Conservation (phyloP, 1,284 basidiomycete genomes). For the Pascua guehoae region DNA sequence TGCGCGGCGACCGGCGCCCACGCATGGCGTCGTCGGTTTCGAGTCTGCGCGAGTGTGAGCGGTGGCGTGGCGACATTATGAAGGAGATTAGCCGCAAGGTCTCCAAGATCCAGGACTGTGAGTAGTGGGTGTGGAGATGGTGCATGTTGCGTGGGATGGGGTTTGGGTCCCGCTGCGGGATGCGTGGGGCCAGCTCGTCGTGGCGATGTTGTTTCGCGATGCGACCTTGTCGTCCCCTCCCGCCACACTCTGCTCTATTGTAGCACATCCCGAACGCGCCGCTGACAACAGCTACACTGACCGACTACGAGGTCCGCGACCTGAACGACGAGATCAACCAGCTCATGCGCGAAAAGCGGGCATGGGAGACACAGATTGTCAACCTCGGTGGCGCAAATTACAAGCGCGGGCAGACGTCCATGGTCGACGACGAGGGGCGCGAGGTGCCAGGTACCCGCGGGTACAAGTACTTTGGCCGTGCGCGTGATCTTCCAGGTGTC, state of each 20-base stretch:
- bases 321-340: slow-evolving; percentile 98
- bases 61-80: slow-evolving; percentile 92
- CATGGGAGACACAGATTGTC: slow-evolving; percentile 98
- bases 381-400: slow-evolving; percentile 95
- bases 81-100: slow-evolving; percentile 94
- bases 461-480: slow-evolving; percentile 99
- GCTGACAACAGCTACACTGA: slow-evolving; percentile 66
- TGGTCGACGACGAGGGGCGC: slow-evolving; percentile 89
- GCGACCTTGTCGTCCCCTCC: too few relatives aligned
- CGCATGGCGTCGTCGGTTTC: slow-evolving; percentile 87
- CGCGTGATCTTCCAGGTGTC: slow-evolving; percentile 93
- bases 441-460: slow-evolving; percentile 96
- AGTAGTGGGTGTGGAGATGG: slow-evolving; percentile 36
- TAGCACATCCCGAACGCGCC: neutral
- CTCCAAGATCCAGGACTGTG: slow-evolving; percentile 94
- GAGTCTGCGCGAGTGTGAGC: slow-evolving; percentile 85
- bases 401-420: slow-evolving; percentile 73
- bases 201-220: neutral
- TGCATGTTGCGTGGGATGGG: neutral
- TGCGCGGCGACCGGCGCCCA: slow-evolving; percentile 74
- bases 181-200: too few relatives aligned
- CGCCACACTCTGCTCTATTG: too few relatives aligned
- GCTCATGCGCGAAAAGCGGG: slow-evolving; percentile 86
- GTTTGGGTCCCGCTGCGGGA: neutral
- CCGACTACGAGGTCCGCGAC: slow-evolving; percentile 94